Conservation (phyloP, 106 monocot genomes). For the Chionographis japonica region DNA sequence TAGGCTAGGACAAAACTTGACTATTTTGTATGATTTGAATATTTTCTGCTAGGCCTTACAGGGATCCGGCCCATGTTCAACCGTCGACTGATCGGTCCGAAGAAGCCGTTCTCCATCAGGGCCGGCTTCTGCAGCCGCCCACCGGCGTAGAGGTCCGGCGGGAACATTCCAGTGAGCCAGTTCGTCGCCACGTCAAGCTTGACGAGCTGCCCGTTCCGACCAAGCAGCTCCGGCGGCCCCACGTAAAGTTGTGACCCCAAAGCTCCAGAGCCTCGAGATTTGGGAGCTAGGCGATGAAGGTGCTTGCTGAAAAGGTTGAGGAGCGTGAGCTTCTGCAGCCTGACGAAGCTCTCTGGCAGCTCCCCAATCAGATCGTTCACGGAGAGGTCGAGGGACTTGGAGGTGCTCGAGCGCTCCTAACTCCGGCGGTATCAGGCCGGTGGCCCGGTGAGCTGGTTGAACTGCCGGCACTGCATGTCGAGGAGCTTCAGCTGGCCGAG, state of each 20-base stretch:
- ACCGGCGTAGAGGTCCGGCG: conserved; percentile 21
- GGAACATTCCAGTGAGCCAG: conserved; percentile 29
- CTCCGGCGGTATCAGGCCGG: conserved; percentile 32
- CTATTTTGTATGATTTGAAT: too few relatives aligned
- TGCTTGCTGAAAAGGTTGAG: conserved; percentile 40
- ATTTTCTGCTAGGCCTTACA: too few relatives aligned
- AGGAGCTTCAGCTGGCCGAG: conserved; percentile 22
- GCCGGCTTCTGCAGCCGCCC: conserved; percentile 25
- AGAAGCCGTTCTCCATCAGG: conserved; percentile 41
- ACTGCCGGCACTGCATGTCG: conserved; percentile 30
- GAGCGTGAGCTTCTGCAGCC: conserved; percentile 22
- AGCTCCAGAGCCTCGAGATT: conserved; percentile 40
- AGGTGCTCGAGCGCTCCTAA: conserved; percentile 21
- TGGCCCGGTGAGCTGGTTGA: conserved; percentile 27
- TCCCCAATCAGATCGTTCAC: conserved; percentile 39
- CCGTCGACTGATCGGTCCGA: conserved; percentile 34
- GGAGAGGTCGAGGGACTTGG: conserved; percentile 35
- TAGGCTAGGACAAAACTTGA: too few relatives aligned
- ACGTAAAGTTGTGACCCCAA: conserved; percentile 42
- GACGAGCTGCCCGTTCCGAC: conserved; percentile 18
- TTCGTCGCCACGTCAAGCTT: conserved; percentile 32
- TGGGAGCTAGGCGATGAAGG: conserved; percentile 24
- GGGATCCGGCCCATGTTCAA: too few relatives aligned
- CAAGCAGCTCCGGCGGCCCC: conserved; percentile 16
- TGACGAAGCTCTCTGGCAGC: conserved; percentile 21